Percentiles rank a stretch among this genome's conserved stretches.
Conservation (phyloP, 192 early-diverging fungal genomes). For the Backusella psychrophila region DNA sequence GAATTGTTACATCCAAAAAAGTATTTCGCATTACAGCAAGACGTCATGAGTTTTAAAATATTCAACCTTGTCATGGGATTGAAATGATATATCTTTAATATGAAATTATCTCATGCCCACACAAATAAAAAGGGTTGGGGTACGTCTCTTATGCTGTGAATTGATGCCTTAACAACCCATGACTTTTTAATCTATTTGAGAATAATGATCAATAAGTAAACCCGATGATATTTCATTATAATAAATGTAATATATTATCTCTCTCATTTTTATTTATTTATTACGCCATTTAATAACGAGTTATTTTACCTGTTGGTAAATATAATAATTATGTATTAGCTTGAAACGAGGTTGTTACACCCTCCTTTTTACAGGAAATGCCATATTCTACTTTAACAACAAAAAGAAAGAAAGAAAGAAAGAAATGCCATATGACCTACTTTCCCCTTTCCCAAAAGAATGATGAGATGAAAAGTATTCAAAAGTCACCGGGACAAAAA, state of each 20-base stretch:
- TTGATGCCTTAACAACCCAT: neutral
- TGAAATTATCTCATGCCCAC: neutral
- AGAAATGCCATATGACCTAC: too few species aligned
- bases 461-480: neutral
- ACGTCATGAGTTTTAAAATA: neutral
- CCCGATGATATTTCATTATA: neutral
- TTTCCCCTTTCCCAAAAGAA: neutral
- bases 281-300: neutral
- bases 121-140: neutral
- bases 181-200: neutral
- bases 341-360: neutral
- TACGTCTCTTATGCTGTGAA: neutral
- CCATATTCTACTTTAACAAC: too few species aligned
- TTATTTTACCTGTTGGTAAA: neutral
- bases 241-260: neutral
- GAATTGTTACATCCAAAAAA: neutral
- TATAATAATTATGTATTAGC: neutral
- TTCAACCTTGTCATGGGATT: neutral
- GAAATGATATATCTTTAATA: neutral
- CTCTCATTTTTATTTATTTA: neutral
- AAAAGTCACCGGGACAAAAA: neutral
- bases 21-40: too few species aligned
- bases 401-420: too few species aligned
- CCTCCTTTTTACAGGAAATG: neutral
- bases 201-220: neutral